These are phyloP conservation scores for Gossypium anomalum DNA, from an alignment of 345 rosid species.

Conservation along the genomic window DNA sequence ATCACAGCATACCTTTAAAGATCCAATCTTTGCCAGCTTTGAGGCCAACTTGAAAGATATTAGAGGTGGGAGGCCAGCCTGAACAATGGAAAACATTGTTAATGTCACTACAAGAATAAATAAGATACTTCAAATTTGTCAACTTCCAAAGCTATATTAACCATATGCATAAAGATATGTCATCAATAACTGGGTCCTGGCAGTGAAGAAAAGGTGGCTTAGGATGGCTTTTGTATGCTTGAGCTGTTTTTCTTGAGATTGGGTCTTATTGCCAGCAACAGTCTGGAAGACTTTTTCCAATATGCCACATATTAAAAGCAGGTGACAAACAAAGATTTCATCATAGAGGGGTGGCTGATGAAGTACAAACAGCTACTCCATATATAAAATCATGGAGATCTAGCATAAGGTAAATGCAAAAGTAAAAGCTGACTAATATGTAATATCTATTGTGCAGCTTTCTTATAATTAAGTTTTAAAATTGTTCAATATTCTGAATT, in stretches of 20 bases:
- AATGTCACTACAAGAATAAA: neutral
- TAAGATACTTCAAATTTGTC: neutral
- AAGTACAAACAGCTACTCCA: neutral
- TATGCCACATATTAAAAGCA: neutral
- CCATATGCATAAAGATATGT: neutral
- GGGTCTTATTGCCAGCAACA: neutral
- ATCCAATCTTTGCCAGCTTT: slow-evolving; percentile 56
- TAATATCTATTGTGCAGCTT: neutral
- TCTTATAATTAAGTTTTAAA: neutral
- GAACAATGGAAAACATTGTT: slow-evolving; percentile 20
- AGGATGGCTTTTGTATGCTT: neutral
- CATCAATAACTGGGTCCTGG: slow-evolving; percentile 1
- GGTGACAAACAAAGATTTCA: neutral
- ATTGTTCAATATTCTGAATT: neutral
- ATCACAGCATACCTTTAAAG: slow-evolving; percentile 47
- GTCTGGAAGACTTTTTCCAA: neutral
- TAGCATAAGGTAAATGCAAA: neutral
- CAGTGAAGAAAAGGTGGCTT: neutral
- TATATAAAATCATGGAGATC: neutral
- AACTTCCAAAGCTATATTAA: neutral
- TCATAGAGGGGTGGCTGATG: neutral
- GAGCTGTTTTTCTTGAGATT: neutral
- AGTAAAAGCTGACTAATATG: neutral
- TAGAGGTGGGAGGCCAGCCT: slow-evolving; percentile 54
- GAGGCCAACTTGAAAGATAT: slow-evolving; percentile 58